Conservation (phyloP, 805 yeast genomes). For the Pichia scutulata region DNA sequence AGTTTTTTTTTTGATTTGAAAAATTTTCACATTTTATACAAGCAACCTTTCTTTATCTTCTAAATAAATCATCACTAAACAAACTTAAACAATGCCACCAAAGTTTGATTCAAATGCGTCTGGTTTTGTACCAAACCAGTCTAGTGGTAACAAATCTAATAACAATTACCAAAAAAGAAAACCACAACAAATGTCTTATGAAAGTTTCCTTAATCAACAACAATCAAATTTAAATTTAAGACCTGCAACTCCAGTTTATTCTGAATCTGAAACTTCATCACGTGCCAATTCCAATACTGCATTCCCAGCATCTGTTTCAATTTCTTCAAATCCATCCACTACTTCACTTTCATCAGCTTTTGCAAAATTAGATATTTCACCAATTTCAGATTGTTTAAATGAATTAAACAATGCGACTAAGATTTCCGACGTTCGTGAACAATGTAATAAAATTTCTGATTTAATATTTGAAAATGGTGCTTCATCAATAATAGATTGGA, state of each 20-base stretch:
- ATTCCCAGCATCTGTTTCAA: slow-evolving; percentile 17
- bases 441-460: slow-evolving; percentile 47
- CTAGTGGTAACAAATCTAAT: slow-evolving; percentile 12
- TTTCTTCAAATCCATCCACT: slow-evolving; percentile 36
- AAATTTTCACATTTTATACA: background rate
- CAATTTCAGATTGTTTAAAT: slow-evolving; percentile 52
- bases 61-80: background rate
- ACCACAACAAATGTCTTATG: slow-evolving; percentile 32
- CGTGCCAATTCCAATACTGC: slow-evolving; percentile 14
- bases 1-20: background rate
- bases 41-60: background rate
- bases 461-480: slow-evolving; percentile 39
- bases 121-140: slow-evolving; percentile 23
- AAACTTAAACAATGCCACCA: slow-evolving; percentile 29
- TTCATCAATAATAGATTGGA: slow-evolving; percentile 53
- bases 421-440: slow-evolving; percentile 47
- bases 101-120: slow-evolving; percentile 32
- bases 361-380: slow-evolving; percentile 54
- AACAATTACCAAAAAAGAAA: slow-evolving; percentile 13
- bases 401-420: slow-evolving; percentile 44
- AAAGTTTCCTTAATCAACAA: slow-evolving; percentile 34
- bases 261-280: slow-evolving; percentile 26
- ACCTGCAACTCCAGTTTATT: slow-evolving; percentile 12
- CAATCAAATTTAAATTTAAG: slow-evolving; percentile 9
- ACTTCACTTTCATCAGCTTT: slow-evolving; percentile 66